phyloP scores from a whole-genome alignment of 1,284 basidiomycete genomes.

The Leccinum pseudoinsigne region DNA sequence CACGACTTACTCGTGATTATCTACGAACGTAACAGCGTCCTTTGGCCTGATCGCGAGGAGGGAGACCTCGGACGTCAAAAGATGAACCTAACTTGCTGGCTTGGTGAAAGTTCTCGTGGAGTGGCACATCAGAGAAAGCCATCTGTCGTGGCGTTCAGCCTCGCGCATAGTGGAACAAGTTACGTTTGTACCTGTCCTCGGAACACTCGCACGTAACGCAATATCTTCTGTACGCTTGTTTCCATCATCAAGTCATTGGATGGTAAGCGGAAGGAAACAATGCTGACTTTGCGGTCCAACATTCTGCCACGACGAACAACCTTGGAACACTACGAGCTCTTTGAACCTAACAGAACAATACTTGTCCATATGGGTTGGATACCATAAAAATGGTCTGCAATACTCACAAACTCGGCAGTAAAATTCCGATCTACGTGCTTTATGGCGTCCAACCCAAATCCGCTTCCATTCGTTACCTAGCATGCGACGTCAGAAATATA shows the following conservation, averaged over 20 bases:
- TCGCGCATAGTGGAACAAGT: not conserved
- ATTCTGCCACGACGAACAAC: constrained; percentile 74
- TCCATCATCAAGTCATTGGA: constrained; percentile 1
- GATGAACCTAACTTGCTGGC: constrained; percentile 59
- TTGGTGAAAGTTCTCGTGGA: constrained; percentile 69
- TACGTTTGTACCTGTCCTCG: constrained; percentile 52
- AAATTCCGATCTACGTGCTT: constrained; percentile 79
- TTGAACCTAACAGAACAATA: constrained; percentile 43
- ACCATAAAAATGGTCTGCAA: not conserved
- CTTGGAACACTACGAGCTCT: constrained; percentile 45
- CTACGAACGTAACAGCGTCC: constrained; percentile 82
- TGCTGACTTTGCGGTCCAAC: constrained; percentile 66
- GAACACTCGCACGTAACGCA: constrained; percentile 59
- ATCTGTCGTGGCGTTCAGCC: not conserved
- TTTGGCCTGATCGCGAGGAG: constrained; percentile 56
- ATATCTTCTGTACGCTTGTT: constrained; percentile 48
- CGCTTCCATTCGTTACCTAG: constrained; percentile 76
- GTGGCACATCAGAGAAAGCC: constrained; percentile 70
- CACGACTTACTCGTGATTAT: constrained; percentile 74
- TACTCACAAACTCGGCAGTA: constrained; percentile 61
- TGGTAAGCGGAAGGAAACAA: constrained; percentile 4
- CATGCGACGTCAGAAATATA: constrained; percentile 3
- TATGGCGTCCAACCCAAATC: constrained; percentile 88
- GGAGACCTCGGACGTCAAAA: constrained; percentile 64
- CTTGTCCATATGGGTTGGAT: not conserved